These are phyloP conservation scores for Candida incommunis DNA, from an alignment of 805 yeast species.

Conservation along the genomic window DNA sequence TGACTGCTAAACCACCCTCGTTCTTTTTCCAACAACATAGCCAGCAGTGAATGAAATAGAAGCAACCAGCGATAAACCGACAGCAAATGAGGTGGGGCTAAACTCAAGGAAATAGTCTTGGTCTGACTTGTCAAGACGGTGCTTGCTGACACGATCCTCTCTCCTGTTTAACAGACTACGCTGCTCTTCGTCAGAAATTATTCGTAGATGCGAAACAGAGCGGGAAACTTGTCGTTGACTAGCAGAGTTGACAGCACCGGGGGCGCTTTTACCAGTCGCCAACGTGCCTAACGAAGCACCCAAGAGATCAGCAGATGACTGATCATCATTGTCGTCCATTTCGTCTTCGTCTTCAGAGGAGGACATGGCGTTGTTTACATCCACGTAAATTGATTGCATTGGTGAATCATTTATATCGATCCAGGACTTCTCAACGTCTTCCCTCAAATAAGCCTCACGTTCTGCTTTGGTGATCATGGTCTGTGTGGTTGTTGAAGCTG, in stretches of 20 bases:
- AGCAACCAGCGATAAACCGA: neutral
- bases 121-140: neutral
- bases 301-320: neutral
- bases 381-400: conserved; percentile 1
- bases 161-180: neutral
- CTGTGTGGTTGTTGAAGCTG: too few relatives aligned
- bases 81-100: neutral
- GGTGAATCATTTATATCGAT: conserved; percentile 4
- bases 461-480: neutral
- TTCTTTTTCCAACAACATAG: neutral
- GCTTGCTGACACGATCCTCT: neutral
- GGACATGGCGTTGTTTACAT: conserved; percentile 3
- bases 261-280: neutral
- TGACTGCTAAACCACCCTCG: neutral
- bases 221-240: neutral
- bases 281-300: neutral
- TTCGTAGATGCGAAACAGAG: neutral
- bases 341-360: conserved; percentile 5
- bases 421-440: conserved; percentile 4
- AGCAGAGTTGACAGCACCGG: neutral
- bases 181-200: neutral
- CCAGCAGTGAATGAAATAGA: neutral
- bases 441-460: neutral
- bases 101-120: neutral
- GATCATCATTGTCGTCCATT: conserved; percentile 5